These are phyloP conservation scores for Camellia japonica DNA, from an alignment of 148 eudicot species.

Conservation along the genomic window DNA sequence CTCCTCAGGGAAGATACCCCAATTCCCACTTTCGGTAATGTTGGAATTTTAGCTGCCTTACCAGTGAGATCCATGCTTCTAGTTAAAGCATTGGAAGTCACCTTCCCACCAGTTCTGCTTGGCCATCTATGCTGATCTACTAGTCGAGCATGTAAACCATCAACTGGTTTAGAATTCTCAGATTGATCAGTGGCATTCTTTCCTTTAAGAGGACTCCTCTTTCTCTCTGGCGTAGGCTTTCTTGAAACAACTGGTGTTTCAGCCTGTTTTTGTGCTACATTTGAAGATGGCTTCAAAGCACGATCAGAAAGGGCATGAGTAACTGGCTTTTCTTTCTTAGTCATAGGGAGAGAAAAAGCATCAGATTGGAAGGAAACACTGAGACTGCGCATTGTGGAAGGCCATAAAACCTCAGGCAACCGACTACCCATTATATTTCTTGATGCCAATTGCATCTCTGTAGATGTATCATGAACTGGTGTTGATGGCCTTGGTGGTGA, in stretches of 20 bases:
- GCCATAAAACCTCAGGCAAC: constrained; percentile 81
- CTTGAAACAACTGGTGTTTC: constrained; percentile 39
- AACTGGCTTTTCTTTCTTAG: constrained; percentile 69
- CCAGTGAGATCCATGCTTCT: constrained; percentile 55
- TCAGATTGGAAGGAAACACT: constrained; percentile 86
- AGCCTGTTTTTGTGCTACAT: constrained; percentile 52
- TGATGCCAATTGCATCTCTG: constrained; percentile 43
- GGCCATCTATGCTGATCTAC: constrained; percentile 91
- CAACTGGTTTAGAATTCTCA: constrained; percentile 81
- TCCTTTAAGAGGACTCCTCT: constrained; percentile 74
- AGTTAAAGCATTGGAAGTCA: constrained; percentile 31
- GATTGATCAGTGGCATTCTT: constrained; percentile 61
- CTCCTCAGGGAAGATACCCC: constrained; percentile 53
- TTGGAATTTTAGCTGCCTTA: constrained; percentile 34
- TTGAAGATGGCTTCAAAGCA: constrained; percentile 66
- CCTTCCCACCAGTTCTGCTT: constrained; percentile 58
- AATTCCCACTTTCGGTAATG: constrained; percentile 24
- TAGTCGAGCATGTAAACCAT: constrained; percentile 45
- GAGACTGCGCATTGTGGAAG: constrained; percentile 89
- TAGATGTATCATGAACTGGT: constrained; percentile 61
- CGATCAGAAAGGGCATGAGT: constrained; percentile 67
- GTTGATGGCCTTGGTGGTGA: constrained; percentile 66
- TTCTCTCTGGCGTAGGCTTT: constrained; percentile 84
- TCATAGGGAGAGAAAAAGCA: constrained; percentile 57
- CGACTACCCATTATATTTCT: constrained; percentile 47